phyloP scores from a whole-genome alignment of 768 basidiomycete genomes.

The Hortiboletus campestris region DNA sequence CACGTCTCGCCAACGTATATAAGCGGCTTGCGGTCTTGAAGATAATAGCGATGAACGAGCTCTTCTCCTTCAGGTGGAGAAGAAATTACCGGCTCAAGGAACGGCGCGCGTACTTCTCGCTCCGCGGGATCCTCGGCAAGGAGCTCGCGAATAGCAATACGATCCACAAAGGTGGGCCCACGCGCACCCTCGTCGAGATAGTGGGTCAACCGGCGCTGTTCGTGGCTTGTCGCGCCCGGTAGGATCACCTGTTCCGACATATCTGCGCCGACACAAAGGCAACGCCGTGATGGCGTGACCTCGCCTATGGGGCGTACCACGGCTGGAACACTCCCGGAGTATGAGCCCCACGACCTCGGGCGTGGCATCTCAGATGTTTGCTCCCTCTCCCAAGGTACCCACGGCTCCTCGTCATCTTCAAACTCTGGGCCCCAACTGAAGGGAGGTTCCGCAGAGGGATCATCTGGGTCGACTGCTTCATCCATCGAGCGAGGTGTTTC shows the following conservation, averaged over 20 bases:
- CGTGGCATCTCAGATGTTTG: background rate
- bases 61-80: conserved; percentile 18
- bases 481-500: background rate
- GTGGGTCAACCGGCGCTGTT: conserved; percentile 2
- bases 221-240: background rate
- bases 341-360: background rate
- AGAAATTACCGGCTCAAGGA: conserved; percentile 4
- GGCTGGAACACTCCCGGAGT: background rate
- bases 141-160: background rate
- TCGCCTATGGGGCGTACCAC: background rate
- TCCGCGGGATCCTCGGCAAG: conserved; percentile 2
- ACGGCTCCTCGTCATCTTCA: conserved; percentile 17
- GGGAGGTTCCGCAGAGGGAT: background rate
- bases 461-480: conserved; percentile 6
- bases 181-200: conserved; percentile 21
- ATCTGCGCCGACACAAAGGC: background rate
- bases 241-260: conserved; percentile 4
- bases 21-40: fast-evolving
- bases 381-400: conserved; percentile 19
- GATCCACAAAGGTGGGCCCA: conserved; percentile 19
- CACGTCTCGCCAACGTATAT: conserved; percentile 24
- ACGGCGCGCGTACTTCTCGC: conserved; percentile 2
- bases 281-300: background rate
- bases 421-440: background rate
- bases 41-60: conserved; percentile 10